Evolutionary conservation across 2,329 filamentous ascomycete species (phyloP).

Genomic region (Tolypocladium inflatum): DNA sequence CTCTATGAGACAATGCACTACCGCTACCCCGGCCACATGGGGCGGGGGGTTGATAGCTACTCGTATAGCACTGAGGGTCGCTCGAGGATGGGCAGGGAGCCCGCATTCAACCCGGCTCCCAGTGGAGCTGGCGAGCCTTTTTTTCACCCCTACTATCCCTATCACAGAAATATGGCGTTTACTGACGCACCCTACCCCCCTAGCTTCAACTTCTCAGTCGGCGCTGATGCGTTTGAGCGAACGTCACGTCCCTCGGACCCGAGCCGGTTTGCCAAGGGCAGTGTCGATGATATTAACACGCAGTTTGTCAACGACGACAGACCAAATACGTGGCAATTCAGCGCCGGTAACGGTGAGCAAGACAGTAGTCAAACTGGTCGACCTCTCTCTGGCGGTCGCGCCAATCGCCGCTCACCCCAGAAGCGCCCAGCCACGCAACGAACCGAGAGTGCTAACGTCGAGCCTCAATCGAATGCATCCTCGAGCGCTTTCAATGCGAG

Average conservation of each 20-base stretch:
- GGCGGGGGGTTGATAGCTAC: too few relatives aligned
- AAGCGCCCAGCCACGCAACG: slow-evolving; percentile 15
- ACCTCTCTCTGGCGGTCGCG: slow-evolving; percentile 29
- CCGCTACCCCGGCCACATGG: too few relatives aligned
- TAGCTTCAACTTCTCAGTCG: slow-evolving; percentile 31
- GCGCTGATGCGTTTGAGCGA: slow-evolving; percentile 29
- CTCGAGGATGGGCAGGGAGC: too few relatives aligned
- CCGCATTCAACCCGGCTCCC: too few relatives aligned
- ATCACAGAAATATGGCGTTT: too few relatives aligned
- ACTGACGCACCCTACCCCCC: too few relatives aligned
- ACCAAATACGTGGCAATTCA: slow-evolving; percentile 39
- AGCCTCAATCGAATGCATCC: slow-evolving; percentile 11
- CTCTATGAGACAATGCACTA: too few relatives aligned
- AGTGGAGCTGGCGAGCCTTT: too few relatives aligned
- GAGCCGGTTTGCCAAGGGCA: slow-evolving; percentile 36
- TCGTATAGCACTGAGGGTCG: too few relatives aligned
- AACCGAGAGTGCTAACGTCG: slow-evolving; percentile 10
- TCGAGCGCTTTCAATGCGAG: slow-evolving; percentile 36
- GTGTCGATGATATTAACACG: slow-evolving; percentile 53
- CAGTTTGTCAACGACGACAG: slow-evolving; percentile 44
- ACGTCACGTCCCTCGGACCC: slow-evolving; percentile 20
- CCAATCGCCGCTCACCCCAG: slow-evolving; percentile 27
- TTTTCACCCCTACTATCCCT: too few relatives aligned
- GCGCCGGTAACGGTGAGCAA: slow-evolving; percentile 32
- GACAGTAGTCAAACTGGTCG: slow-evolving; percentile 17